Evolutionary conservation across 805 yeast genomes (phyloP).

Genomic region (Yarrowia sp.): DNA sequence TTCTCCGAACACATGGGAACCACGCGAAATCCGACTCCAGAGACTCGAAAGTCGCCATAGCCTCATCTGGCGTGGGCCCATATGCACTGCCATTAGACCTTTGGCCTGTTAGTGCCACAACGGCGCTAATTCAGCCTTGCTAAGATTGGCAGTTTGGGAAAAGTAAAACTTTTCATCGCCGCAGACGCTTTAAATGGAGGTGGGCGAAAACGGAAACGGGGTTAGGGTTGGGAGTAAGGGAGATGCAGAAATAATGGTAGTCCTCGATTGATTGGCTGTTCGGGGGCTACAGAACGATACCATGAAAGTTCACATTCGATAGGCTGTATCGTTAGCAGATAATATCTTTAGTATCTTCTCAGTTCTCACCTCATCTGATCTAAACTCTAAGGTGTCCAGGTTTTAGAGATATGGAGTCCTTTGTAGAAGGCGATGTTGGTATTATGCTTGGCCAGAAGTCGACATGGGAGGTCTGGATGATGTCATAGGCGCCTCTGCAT

Average conservation of each 20-base stretch:
- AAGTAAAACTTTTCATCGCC: conserved; percentile 13
- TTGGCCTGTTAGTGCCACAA: conserved; percentile 16
- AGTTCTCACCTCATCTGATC: background rate
- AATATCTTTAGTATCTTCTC: background rate
- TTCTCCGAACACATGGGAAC: background rate
- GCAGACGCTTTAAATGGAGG: conserved; percentile 3
- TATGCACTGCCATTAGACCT: background rate
- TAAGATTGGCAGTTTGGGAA: background rate
- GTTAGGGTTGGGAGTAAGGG: background rate
- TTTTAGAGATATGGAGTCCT: no score
- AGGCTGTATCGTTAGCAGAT: background rate
- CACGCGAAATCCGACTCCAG: conserved; percentile 5
- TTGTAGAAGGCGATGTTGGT: no score
- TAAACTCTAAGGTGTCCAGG: background rate
- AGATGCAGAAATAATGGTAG: background rate
- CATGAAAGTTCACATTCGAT: background rate
- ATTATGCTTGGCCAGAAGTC: no score
- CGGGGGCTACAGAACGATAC: background rate
- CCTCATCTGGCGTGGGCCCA: conserved; percentile 5
- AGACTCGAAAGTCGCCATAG: background rate
- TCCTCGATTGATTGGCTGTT: background rate
- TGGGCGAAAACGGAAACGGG: background rate
- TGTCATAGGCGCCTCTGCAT: no score
- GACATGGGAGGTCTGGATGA: no score
- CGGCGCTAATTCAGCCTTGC: conserved; percentile 31